A percentile compares a stretch with the other conserved stretches of the same genome.
These are phyloP conservation scores for Wickerhamiella azymoides DNA, from an alignment of 805 yeast species.

Conservation along the genomic window DNA sequence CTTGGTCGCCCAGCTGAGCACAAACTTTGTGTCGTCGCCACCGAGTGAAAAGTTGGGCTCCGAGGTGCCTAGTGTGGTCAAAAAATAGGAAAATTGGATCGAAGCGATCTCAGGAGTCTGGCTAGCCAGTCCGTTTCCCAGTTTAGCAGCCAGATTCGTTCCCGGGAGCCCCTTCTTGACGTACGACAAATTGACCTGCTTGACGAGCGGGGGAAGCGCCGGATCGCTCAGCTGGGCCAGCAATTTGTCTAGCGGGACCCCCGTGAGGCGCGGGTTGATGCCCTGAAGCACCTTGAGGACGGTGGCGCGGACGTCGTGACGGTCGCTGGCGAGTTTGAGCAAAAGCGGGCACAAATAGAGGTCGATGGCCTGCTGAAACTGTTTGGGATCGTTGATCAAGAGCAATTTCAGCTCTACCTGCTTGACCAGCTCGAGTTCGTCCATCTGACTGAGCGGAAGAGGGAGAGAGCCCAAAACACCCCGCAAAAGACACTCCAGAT, in stretches of 20 bases:
- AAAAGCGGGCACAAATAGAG: constrained; percentile 64
- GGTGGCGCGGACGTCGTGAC: constrained; percentile 49
- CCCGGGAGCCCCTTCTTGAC: constrained; percentile 51
- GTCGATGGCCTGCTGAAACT: constrained; percentile 45
- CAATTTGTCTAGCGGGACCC: constrained; percentile 43
- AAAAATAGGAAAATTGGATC: constrained; percentile 12
- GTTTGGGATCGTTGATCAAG: constrained; percentile 51
- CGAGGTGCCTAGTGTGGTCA: constrained; percentile 2
- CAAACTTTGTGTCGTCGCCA: constrained; percentile 22
- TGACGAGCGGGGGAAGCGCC: constrained; percentile 2
- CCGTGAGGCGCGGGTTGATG: constrained; percentile 21
- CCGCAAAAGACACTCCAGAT: too few species aligned
- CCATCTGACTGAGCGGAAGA: background rate
- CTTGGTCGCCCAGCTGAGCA: constrained; percentile 37
- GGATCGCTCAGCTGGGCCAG: constrained; percentile 51
- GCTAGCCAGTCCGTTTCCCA: constrained; percentile 29
- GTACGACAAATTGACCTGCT: constrained; percentile 33
- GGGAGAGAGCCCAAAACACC: background rate
- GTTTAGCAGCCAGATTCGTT: constrained; percentile 30
- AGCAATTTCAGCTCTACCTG: constrained; percentile 76
- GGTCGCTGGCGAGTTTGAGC: constrained; percentile 61
- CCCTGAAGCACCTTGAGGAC: constrained; percentile 48
- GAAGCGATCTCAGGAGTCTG: constrained; percentile 20
- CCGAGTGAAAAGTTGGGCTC: background rate
- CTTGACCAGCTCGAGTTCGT: constrained; percentile 24